Evolutionary conservation across 495 filamentous ascomycete species (phyloP), one percentile per base, ranked within the genome.

Genomic region (Bathelium albidoporum): DNA sequence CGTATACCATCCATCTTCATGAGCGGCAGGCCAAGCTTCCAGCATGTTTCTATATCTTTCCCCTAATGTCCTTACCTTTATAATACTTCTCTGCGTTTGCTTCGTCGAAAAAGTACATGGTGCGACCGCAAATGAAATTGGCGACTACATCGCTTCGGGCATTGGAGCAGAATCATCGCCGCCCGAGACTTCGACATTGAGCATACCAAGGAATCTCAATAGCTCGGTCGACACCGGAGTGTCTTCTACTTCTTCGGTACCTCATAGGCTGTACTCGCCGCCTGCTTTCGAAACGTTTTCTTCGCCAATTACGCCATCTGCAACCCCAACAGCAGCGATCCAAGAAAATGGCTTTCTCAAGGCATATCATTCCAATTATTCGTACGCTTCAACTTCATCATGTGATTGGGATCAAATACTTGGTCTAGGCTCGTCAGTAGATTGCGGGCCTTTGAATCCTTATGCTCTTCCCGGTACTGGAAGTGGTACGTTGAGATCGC

Each of bases 401-500:
- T 55, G 49, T 24, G 2, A 29, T 29, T 55, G 49, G 49, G 0
- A 28, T n/a, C 49, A 55, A 55, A 12, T 55, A 29, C 9, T 55
- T 28, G 20, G 49, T n/a, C n/a, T n/a, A n/a, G n/a, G n/a, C 22
- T 9, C 12, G 10, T 9, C 49, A 29, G 34, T 14, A 39, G 11
- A 9, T 16, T 55, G 49, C 16, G 49, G 49, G 16, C 49, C 49
- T 55, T 24, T 55, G 24, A 55, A 55, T 55, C 49, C 49, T 28
- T 29, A 28, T 55, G 49, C 49, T 55, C 24, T 55, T 4, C 49
- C 49, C 16, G 29, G 20, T 5, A 55, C 49, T 29, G 49, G 49
- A 26, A 55, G 49, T 29, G 49, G 49, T 55, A 55, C 9, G 49
- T 49, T n/a, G n/a, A n/a, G n/a, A n/a, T n/a, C n/a, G n/a, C n/a